phyloP scores from a whole-genome alignment of 768 basidiomycete genomes.

The Hirschioporus abietinus region DNA sequence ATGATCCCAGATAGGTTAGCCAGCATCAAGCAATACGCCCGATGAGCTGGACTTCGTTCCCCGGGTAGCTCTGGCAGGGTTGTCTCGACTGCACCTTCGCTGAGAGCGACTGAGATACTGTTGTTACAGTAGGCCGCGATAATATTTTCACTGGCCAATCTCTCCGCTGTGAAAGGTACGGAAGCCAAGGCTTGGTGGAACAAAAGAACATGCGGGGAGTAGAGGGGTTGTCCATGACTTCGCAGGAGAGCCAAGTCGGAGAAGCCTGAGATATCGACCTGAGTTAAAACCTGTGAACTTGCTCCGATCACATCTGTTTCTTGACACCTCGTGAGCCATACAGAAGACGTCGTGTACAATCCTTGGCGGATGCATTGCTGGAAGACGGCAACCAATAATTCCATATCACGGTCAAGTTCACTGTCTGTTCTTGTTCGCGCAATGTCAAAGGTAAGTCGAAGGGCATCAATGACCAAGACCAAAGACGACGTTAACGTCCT shows the following conservation, averaged over 20 bases:
- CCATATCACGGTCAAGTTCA: conserved; percentile 76
- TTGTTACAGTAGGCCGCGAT: conserved; percentile 82
- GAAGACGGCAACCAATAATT: conserved; percentile 76
- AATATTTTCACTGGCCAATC: conserved; percentile 79
- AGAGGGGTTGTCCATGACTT: conserved; percentile 58
- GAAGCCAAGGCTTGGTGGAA: conserved; percentile 85
- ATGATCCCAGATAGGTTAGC: conserved; percentile 72
- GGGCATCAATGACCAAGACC: conserved; percentile 61
- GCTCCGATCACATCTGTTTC: conserved; percentile 73
- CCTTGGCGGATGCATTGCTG: conserved; percentile 71
- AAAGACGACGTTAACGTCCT: conserved; percentile 58
- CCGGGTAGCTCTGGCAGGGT: conserved; percentile 63
- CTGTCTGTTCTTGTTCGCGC: conserved; percentile 51
- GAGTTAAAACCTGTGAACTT: conserved; percentile 68
- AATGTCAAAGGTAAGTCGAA: conserved; percentile 58
- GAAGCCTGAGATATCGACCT: conserved; percentile 63
- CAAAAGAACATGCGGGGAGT: conserved; percentile 71
- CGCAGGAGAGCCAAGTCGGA: conserved; percentile 62
- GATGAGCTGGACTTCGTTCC: conserved; percentile 75
- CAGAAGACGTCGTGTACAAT: conserved; percentile 57
- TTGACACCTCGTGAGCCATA: conserved; percentile 79
- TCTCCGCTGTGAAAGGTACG: conserved; percentile 72
- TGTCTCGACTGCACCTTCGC: conserved; percentile 66
- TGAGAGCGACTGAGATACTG: conserved; percentile 69
- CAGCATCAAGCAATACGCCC: conserved; percentile 80